phyloP scores from a whole-genome alignment of 495 filamentous ascomycete species.

The Neurospora sp. region DNA sequence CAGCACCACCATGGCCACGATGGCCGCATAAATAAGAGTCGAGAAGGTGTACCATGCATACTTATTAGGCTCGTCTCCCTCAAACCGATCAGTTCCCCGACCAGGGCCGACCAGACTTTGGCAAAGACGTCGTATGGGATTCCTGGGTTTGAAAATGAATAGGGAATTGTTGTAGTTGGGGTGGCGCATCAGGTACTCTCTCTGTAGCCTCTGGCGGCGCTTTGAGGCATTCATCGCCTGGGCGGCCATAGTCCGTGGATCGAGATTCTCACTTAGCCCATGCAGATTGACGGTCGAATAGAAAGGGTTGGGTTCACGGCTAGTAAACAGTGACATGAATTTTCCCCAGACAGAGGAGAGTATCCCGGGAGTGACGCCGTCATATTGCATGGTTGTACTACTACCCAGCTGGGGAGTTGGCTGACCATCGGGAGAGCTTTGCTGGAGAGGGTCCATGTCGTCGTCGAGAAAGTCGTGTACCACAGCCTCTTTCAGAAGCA shows the following conservation, averaged over 20 bases:
- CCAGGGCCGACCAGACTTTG: constrained; percentile 89
- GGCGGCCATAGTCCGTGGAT: constrained; percentile 75
- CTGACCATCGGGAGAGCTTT: constrained; percentile 26
- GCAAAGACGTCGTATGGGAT: constrained; percentile 70
- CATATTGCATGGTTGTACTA: constrained; percentile 2
- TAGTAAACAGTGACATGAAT: constrained; percentile 39
- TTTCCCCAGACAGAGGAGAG: constrained; percentile 49
- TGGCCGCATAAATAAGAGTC: constrained; percentile 83
- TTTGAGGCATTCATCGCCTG: constrained; percentile 79
- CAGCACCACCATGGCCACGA: constrained; percentile 92
- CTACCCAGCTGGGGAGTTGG: constrained; percentile 19
- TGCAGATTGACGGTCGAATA: constrained; percentile 73
- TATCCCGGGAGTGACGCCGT: constrained; percentile 38
- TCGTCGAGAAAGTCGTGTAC: constrained; percentile 92
- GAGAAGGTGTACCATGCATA: constrained; percentile 89
- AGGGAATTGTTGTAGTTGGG: constrained; percentile 89
- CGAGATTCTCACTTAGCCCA: constrained; percentile 61
- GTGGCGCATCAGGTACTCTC: constrained; percentile 78
- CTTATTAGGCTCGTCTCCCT: constrained; percentile 78
- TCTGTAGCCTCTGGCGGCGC: constrained; percentile 72
- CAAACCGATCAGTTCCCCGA: constrained; percentile 71
- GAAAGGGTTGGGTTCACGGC: constrained; percentile 86
- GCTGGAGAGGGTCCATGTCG: constrained; percentile 32
- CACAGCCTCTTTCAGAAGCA: constrained; percentile 91
- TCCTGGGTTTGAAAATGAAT: constrained; percentile 70